Evolutionary conservation across 2,329 filamentous ascomycete genomes (phyloP), one percentile per base, ranked within the genome.

Genomic region (Ophiostoma tasmaniense): DNA sequence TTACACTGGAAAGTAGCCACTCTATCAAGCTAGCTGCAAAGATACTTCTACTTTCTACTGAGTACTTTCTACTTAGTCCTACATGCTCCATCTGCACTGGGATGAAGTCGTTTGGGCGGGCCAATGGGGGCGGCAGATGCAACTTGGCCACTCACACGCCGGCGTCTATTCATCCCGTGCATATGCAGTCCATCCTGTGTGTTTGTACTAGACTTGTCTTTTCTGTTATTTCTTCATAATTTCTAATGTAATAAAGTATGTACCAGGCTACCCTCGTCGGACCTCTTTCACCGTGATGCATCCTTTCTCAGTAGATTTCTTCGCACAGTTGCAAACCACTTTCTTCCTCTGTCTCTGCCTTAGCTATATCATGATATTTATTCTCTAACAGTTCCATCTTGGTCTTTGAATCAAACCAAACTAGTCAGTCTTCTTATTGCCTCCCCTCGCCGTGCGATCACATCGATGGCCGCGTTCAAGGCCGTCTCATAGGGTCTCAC

Each of bases 71-170:
- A 6, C 33, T 33, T 33, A n/a, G 33, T 5, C 8, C 33, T 33
- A 4, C 1, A 33, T 2, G 33, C 33, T 33, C 5, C 42, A 45
- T 45, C 42, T 45, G 42, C 42, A 45, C 20, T 45, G 59, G 59
- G 59, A 68, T 33, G 39, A 42, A 50, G 59, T 52, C 30, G 66
- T 50, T 28, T 35, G n/a, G 30, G n/a, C 11, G 35, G 64, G 45
- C 68, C 65, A 71, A 71, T 69, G 35, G 33, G 64, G 45, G 33
- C 28, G 61, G 37, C 68, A 65, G 65, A 50, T 35, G 64, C 64
- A 35, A 6, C 30, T 52, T 45, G 55, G 69, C 70, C 70, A 70
- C 30, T 69, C 70, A 71, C 66, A 70, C 67, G 61, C 22, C 67
- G 67, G 69, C 70, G 70, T 70, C 69, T 71, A 70, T 33, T 25